Evolutionary conservation across 257 asterid species (phyloP).

Genomic region (Gardenia jasminoides): DNA sequence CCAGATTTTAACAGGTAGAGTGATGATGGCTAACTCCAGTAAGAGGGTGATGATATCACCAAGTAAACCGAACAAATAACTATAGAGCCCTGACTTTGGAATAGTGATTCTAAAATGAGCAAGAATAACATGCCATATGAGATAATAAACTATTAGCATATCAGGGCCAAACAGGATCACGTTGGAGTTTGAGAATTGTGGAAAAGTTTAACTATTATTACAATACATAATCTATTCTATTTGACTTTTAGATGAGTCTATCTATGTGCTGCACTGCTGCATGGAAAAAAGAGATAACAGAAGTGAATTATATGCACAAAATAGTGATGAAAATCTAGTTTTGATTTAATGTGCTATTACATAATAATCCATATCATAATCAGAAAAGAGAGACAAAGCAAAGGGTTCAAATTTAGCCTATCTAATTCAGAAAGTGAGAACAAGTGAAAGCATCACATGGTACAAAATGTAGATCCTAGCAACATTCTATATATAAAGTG

Average conservation of each 20-base stretch:
- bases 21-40: neutral
- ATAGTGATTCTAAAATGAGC: neutral
- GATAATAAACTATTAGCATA: constrained; percentile 3
- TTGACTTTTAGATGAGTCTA: neutral
- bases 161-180: neutral
- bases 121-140: neutral
- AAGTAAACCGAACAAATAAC: neutral
- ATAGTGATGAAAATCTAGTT: no score
- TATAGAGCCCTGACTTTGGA: neutral
- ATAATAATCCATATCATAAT: no score
- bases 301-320: no score
- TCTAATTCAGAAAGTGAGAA: no score
- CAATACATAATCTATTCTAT: neutral
- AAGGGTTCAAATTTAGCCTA: no score
- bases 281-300: no score
- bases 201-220: neutral
- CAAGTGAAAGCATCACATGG: neutral
- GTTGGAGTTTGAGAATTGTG: neutral
- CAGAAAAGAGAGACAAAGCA: no score
- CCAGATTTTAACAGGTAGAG: neutral
- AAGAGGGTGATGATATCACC: neutral
- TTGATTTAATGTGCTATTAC: no score
- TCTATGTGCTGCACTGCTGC: neutral
- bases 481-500: neutral
- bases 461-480: no score